Conservation (phyloP, 2,329 filamentous ascomycete species). For the Setomelanomma holmii region DNA sequence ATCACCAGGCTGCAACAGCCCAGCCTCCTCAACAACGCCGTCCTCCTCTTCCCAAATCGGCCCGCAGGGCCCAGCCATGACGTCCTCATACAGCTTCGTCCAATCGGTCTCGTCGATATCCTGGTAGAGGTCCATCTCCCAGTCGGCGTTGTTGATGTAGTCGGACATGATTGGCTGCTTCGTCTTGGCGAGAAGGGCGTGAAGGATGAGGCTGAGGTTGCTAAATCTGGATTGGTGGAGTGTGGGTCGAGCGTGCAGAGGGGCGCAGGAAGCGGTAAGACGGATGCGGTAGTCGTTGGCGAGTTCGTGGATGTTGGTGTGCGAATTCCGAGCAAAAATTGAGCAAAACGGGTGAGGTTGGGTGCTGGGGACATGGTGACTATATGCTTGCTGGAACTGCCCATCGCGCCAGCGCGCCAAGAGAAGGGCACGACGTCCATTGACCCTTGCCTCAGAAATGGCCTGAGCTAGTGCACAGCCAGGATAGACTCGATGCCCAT, state of each 20-base stretch:
- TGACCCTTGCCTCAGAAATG: too few species aligned
- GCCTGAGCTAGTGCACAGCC: too few species aligned
- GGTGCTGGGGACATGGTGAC: slow-evolving; percentile 2
- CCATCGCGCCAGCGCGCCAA: neutral
- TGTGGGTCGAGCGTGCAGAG: slow-evolving; percentile 1
- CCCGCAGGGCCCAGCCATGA: slow-evolving; percentile 15
- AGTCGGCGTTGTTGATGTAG: slow-evolving; percentile 11
- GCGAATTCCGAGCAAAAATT: neutral
- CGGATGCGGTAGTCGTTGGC: slow-evolving; percentile 6
- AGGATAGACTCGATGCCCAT: too few species aligned
- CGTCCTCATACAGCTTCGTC: slow-evolving; percentile 7
- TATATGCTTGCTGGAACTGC: neutral
- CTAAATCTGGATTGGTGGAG: slow-evolving; percentile 9
- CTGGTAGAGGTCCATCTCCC: slow-evolving; percentile 1
- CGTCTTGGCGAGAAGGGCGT: slow-evolving; percentile 14
- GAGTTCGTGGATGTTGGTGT: slow-evolving; percentile 1
- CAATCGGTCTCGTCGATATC: slow-evolving; percentile 6
- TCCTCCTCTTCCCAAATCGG: slow-evolving; percentile 2
- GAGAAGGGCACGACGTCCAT: neutral
- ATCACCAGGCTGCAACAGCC: slow-evolving; percentile 7
- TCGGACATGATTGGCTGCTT: slow-evolving; percentile 23
- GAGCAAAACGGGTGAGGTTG: slow-evolving; percentile 6
- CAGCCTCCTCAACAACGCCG: neutral
- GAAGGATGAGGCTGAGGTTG: slow-evolving; percentile 1
- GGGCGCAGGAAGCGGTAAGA: slow-evolving; percentile 9